Percentiles rank a stretch among this genome's conserved stretches.
These are phyloP conservation scores for Rhizopogon vinicolor DNA, from an alignment of 768 basidiomycete genomes.

Conservation along the genomic window DNA sequence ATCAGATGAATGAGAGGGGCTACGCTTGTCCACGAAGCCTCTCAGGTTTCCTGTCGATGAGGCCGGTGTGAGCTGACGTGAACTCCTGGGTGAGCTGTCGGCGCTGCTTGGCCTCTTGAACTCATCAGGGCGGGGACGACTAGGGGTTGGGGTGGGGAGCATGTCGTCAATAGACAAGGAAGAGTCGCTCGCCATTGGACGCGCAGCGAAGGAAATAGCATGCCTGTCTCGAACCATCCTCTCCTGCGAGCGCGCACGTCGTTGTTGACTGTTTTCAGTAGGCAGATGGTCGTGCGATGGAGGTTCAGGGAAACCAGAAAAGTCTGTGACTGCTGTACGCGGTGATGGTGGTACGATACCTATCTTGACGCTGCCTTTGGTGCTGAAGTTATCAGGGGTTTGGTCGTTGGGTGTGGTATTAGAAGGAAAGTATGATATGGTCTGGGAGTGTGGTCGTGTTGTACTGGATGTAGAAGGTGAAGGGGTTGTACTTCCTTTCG, in stretches of 20 bases:
- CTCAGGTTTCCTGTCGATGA: slow-evolving; percentile 28
- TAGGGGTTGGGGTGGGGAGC: slow-evolving; percentile 23
- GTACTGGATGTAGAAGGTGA: background rate
- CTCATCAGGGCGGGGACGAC: slow-evolving; percentile 12
- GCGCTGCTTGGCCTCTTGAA: slow-evolving; percentile 10
- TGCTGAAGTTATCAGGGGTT: slow-evolving; percentile 6
- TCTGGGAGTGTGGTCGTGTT: slow-evolving; percentile 7
- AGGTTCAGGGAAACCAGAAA: slow-evolving; percentile 1
- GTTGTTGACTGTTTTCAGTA: slow-evolving; percentile 16
- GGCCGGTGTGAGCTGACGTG: slow-evolving; percentile 24
- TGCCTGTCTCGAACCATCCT: slow-evolving; percentile 25
- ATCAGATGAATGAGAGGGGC: background rate
- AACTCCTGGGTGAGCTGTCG: slow-evolving; percentile 5
- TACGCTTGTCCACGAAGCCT: slow-evolving; percentile 20
- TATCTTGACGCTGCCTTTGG: slow-evolving; percentile 23
- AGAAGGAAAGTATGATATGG: slow-evolving; percentile 8
- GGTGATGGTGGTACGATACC: slow-evolving; percentile 28
- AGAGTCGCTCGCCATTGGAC: slow-evolving; percentile 19
- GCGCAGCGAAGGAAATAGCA: slow-evolving; percentile 28
- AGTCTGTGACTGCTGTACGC: slow-evolving; percentile 12
- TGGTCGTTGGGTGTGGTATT: background rate
- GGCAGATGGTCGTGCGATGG: slow-evolving; percentile 14
- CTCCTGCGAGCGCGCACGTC: slow-evolving; percentile 27
- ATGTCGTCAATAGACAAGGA: slow-evolving; percentile 15
- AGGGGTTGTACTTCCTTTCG: background rate